Evolutionary conservation across 169 alveolate genomes (phyloP), one percentile per base, ranked within the genome.

Genomic region (Cryptosporidium felis): DNA sequence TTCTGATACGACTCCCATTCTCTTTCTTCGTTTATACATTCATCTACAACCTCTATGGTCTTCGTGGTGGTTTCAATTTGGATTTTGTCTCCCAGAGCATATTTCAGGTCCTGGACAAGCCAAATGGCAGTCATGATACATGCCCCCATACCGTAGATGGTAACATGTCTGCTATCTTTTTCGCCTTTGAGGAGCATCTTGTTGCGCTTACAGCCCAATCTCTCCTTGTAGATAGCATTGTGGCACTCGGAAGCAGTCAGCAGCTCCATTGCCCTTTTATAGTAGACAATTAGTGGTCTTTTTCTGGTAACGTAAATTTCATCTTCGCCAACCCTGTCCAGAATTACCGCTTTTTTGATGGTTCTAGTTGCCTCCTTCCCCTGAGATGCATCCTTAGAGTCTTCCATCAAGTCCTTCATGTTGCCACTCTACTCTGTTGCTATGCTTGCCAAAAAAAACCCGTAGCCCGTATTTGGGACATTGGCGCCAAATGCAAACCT

Each of bases 61-160:
- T 58, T 53, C 21, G 85, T 74, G n/a, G 60, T 40, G 10, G 42
- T 49, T 53, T 49, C 67, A 49, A 53, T 45, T 21, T 58, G 18
- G 44, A 74, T 30, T 34, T 49, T 74, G 10, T 74, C 85, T 53
- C 85, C 85, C 28, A 74, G 28, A 32, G 30, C 56, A 5, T 65
- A 53, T 40, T 74, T 74, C 32, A 74, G 47, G 14, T 74, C 85
- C 46, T 74, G 85, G 28, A 58, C 85, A 36, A 74, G 66, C 85
- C 85, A 74, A 18, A 74, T 53, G 12, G 85, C 85, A 0, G 85
- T 74, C 53, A 53, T 51, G 36, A 74, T 74, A n/a, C 85, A 74
- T 6, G 85, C 85, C 23, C 85, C 85, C 85, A 74, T 74, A 3
- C 85, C 85, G 12, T 74, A 67, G 14, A 74, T 53, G 0, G 56